Evolutionary conservation across 2,329 filamentous ascomycete genomes (phyloP), one percentile per base, ranked within the genome.

Genomic region (Aspergillus sclerotialis): DNA sequence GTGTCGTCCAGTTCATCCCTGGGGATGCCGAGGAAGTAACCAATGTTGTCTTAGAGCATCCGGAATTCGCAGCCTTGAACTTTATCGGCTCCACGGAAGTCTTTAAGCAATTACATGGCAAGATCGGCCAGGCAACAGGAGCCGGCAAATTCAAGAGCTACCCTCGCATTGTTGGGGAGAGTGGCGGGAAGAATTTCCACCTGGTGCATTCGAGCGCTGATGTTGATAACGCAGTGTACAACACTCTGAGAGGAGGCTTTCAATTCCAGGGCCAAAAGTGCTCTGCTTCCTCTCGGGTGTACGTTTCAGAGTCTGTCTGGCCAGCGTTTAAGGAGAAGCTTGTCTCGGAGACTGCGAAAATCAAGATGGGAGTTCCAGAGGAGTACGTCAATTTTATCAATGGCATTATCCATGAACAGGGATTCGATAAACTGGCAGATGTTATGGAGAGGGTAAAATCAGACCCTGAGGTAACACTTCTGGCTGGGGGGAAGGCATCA

Each of bases 231-330:
- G 86, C 86, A 8, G 85, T 76, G 21, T 72, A 84, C 45, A 83
- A 93, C 61, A 92, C 85, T 4, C 76, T 94, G 19, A 84, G 88
- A 36, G 86, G 84, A 30, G 86, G 87, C 2, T 94, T 93, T 54
- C 88, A 94, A 62, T 94, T 80, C 69, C 85, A 92, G 60, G 87
- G 87, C 32, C 87, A 94, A 63, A 94, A 94, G 65, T 94, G 87
- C 72, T 87, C 82, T 50, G 87, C 87, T 38, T 87, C 82, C 14
- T 90, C 84, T 17, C 79, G 87, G 17, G 68, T 78, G 31, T 94
- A 94, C 63, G 76, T 92, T 3, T 79, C 87, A 21, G 72, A 76
- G 51, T 90, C 84, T 2, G 61, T 83, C 30, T 88, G 83, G 76
- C 73, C 82, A 7, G 67, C 80, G 42, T 86, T 90, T 65, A 76